Evolutionary conservation across 768 basidiomycete species (phyloP), one percentile per base, ranked within the genome.

Genomic region (Mycena olivaceomarginata): DNA sequence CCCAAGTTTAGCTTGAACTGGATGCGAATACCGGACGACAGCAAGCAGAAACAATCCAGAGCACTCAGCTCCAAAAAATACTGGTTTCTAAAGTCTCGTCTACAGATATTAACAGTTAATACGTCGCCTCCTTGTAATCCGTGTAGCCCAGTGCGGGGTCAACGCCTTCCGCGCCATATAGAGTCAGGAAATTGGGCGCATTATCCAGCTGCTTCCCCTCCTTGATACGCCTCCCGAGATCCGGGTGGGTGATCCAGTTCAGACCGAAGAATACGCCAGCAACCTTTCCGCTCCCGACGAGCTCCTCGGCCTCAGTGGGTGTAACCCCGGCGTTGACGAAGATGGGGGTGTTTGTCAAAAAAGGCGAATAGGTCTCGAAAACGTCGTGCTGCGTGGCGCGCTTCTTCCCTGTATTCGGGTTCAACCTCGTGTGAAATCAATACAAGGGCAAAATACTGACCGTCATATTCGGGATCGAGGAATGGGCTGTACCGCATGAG

Each of bases 241-340:
- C 88, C 4, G 88, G 87, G 74, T 90, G 88, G 4, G 84, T 45
- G 53, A 89, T 84, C 80, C 82, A 88, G 65, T 81, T 75, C 75
- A 85, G 77, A 9, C 89, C 88, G 46, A 89, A 84, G 63, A 82
- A 80, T 13, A 86, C 82, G 3, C 82, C 88, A 71, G 88, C 87
- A 16, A 85, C 80, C 65, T 87, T 84, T 1, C 85, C 84, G 20
- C 5, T 53, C 0, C 81, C 66, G 16, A 89, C 76, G 20, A 89
- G 83, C 43, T 77, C 63, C 18, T 85, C 84, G 1, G 86, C 88
- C 77, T 88, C 88, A 41, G 82, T 82, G 2, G 87, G 85, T 9
- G 82, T 82, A 16, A 89, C 81, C 11, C 76, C 83, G 18, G 74
- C 83, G 77, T 89, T 90, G 65, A 88, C 69, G 80, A 87, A 83